Percentiles rank a stretch among this genome's conserved stretches.
Conservation (phyloP, 805 yeast genomes). For the Zygosaccharomyces gambellarensis region DNA sequence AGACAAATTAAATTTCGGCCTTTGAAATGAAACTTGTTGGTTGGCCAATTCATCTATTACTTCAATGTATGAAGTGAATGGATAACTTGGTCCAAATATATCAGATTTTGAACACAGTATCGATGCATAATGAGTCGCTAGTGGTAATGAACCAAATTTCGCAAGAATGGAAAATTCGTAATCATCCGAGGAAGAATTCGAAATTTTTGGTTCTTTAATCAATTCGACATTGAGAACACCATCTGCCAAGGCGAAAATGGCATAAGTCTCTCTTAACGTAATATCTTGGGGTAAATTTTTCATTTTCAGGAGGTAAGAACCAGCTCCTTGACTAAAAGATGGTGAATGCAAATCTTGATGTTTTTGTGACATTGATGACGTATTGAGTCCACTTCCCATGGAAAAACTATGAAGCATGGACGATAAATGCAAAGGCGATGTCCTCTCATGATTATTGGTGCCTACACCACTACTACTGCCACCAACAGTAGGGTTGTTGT, state of each 20-base stretch:
- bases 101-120: slow-evolving; percentile 38
- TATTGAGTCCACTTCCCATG: slow-evolving; percentile 14
- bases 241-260: slow-evolving; percentile 63
- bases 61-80: slow-evolving; percentile 39
- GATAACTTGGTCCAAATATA: slow-evolving; percentile 47
- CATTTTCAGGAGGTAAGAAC: slow-evolving; percentile 38
- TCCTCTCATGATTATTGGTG: slow-evolving; percentile 13
- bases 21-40: slow-evolving; percentile 26
- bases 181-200: slow-evolving; percentile 10
- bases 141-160: slow-evolving; percentile 40
- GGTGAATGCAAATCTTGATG: slow-evolving; percentile 8
- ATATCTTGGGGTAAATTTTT: slow-evolving; percentile 61
- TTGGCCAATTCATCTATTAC: slow-evolving; percentile 35
- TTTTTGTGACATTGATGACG: slow-evolving; percentile 7
- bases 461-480: neutral
- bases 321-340: slow-evolving; percentile 9
- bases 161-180: slow-evolving; percentile 40
- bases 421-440: slow-evolving; percentile 30
- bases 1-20: slow-evolving; percentile 15
- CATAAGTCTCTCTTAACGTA: slow-evolving; percentile 58
- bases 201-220: slow-evolving; percentile 27
- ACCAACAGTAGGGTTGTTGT: slow-evolving; percentile 2
- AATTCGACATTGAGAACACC: slow-evolving; percentile 54
- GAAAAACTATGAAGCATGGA: slow-evolving; percentile 30
- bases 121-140: slow-evolving; percentile 42